Evolutionary conservation across 202 grass and related monocot genomes (phyloP).

Genomic region (Digitaria exilis): DNA sequence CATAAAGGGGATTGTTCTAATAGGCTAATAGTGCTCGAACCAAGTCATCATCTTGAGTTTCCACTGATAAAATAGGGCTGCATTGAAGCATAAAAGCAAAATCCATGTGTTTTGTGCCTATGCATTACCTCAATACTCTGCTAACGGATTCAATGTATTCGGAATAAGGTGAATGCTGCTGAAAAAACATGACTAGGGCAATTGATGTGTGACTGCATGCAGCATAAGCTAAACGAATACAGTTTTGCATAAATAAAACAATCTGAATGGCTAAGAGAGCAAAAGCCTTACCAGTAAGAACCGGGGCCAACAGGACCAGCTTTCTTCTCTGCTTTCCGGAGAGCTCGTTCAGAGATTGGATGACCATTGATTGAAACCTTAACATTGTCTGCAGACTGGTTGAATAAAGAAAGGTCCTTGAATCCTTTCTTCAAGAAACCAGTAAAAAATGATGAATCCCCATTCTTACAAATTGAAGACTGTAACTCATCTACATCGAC

Average conservation of each 20-base stretch:
- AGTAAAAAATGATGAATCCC: constrained; percentile 74
- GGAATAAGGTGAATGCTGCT: background rate
- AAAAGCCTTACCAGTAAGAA: constrained; percentile 76
- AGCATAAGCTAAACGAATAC: constrained; percentile 26
- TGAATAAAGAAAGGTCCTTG: constrained; percentile 68
- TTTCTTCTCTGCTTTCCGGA: constrained; percentile 84
- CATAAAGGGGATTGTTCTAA: background rate
- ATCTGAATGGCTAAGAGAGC: background rate
- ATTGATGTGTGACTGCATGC: background rate
- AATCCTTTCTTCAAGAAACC: constrained; percentile 78
- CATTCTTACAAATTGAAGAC: constrained; percentile 44
- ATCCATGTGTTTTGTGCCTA: background rate
- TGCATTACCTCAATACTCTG: background rate
- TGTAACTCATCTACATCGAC: constrained; percentile 56
- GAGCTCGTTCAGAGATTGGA: constrained; percentile 74
- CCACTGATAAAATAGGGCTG: constrained; percentile 9
- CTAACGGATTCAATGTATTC: background rate
- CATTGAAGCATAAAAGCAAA: background rate
- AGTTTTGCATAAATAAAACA: constrained; percentile 8
- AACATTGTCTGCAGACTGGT: constrained; percentile 49
- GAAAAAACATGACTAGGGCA: constrained; percentile 11
- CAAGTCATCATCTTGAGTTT: constrained; percentile 11
- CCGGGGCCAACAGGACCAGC: constrained; percentile 72
- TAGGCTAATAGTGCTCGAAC: background rate
- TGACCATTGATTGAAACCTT: constrained; percentile 86